A percentile compares a stretch with the other conserved stretches of the same genome.
phyloP scores from a whole-genome alignment of 768 basidiomycete genomes.

The Leccinum incarnatum region DNA sequence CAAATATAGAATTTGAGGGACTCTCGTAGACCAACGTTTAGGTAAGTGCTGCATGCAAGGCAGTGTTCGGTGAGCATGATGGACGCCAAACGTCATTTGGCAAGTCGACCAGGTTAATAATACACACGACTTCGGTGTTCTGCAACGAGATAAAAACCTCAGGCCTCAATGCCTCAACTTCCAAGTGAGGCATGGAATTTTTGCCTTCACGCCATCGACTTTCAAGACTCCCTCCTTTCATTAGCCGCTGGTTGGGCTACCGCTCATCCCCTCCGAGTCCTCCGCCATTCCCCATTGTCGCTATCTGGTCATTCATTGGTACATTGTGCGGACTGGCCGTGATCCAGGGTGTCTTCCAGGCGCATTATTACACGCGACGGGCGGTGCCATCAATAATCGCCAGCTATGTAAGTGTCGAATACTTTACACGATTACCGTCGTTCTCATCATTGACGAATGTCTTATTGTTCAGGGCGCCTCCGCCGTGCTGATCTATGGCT shows the following conservation, averaged over 20 bases:
- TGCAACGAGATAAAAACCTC: too few relatives aligned
- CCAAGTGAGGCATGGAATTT: not conserved
- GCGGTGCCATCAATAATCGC: slow-evolving; percentile 31
- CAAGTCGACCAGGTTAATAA: too few relatives aligned
- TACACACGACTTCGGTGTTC: too few relatives aligned
- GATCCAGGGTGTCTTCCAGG: slow-evolving; percentile 50
- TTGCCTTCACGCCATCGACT: not conserved
- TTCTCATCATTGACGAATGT: not conserved
- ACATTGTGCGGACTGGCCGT: slow-evolving; percentile 49
- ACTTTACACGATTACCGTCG: not conserved
- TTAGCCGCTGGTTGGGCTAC: slow-evolving; percentile 16
- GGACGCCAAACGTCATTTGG: too few relatives aligned
- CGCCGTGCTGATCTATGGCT: slow-evolving; percentile 53
- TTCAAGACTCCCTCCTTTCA: not conserved
- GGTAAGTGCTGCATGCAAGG: too few relatives aligned
- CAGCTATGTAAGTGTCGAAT: slow-evolving; percentile 18
- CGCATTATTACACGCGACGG: slow-evolving; percentile 45
- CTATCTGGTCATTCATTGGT: slow-evolving; percentile 49
- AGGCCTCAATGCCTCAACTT: too few relatives aligned
- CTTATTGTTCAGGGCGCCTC: slow-evolving; percentile 46
- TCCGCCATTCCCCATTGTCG: not conserved
- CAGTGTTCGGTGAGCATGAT: too few relatives aligned
- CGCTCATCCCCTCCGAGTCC: slow-evolving; percentile 8
- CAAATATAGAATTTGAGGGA: too few relatives aligned
- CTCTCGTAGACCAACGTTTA: too few relatives aligned